These are phyloP conservation scores for Vinca minor DNA, from an alignment of 257 asterid genomes.

Conservation along the genomic window DNA sequence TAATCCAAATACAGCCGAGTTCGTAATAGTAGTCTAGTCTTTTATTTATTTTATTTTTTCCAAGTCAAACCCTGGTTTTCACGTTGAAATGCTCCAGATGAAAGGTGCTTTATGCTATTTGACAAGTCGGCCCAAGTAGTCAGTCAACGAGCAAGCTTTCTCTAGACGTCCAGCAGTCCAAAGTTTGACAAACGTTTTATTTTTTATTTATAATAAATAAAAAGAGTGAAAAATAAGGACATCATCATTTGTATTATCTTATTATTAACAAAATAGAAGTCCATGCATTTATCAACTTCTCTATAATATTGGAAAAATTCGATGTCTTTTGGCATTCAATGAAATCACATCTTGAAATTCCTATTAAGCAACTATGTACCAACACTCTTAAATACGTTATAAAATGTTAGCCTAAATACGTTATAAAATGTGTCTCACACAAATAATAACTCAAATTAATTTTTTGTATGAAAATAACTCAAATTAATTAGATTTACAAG, in stretches of 20 bases:
- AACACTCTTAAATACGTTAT: too few species aligned
- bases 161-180: not conserved
- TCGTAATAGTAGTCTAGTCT: not conserved
- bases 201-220: conserved; percentile 3
- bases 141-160: not conserved
- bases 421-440: too few species aligned
- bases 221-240: not conserved
- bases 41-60: too few species aligned
- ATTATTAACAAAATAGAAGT: not conserved
- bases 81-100: conserved; percentile 5
- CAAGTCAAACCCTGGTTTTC: not conserved
- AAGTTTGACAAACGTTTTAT: not conserved
- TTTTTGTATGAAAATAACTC: too few species aligned
- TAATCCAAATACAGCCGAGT: conserved; percentile 2
- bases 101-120: not conserved
- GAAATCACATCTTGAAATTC: too few species aligned
- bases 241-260: not conserved
- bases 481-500: too few species aligned
- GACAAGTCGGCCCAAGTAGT: conserved; percentile 11
- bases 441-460: too few species aligned
- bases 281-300: not conserved
- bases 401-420: too few species aligned
- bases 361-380: too few species aligned
- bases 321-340: not conserved
- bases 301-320: not conserved